Base-by-base conservation (phyloP, 371 early-diverging fungal genomes). In the Mucor irregularis region DNA sequence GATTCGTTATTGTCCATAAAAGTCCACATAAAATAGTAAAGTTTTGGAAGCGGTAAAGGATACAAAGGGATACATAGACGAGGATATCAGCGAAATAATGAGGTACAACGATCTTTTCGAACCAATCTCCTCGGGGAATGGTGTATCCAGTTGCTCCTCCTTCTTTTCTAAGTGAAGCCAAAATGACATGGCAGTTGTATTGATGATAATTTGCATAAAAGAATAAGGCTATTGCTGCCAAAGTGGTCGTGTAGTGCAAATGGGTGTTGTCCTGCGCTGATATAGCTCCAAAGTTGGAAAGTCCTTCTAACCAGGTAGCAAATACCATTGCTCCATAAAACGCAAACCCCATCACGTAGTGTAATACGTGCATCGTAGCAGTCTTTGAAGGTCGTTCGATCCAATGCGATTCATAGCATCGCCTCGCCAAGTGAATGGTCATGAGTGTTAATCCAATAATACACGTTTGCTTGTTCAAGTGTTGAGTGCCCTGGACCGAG, bases 11-110 rank as follows among this genome's bases (percentile, higher is more conserved):
- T 0, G 83, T 81, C 89, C 89, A 90, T 4, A 74, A 13, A 22
- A 81, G 61, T 0, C 78, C 80, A 42, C 64, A 74, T 16, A 77
- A 13, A 9, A 85, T 21, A 0, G 70, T 69, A 10, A 58, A 42
- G 16, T 68, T 71, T 31, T 53, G 58, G 24, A 71, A 54, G 9
- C 51, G 40, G 53, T 62, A 64, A n/a, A 82, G 61, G 26, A 70
- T 56, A 8, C 66, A 61, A 21, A 76, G 69, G 17, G 76, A 69
- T 9, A 81, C n/a, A 56, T 91, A 91, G 34, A 91, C 66, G n/a
- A 91, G 49, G 45, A 91, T 87, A 54, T 91, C 91, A 37, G 85
- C 82, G 22, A 87, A 70, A 50, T 88, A 91, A 64, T 91, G 91
- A 19, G 91, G 90, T 4, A 80, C 69, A 6, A 85, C 83, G 9